These are phyloP conservation scores for Trametes punicea DNA, from an alignment of 768 basidiomycete species.

Conservation along the genomic window DNA sequence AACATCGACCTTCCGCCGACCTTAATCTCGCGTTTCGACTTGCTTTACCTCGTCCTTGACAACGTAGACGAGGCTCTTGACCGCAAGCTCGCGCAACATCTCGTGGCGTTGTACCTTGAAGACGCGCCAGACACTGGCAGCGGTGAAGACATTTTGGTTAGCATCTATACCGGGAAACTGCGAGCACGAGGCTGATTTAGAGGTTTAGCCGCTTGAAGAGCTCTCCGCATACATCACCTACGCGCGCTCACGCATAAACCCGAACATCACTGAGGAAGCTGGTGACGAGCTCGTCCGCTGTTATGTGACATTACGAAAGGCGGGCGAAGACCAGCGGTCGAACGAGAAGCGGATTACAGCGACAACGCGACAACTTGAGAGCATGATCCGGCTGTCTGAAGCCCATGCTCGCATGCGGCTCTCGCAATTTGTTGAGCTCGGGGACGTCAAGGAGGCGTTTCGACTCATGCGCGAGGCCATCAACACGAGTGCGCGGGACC, in stretches of 20 bases:
- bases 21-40: conserved; percentile 94
- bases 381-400: conserved; percentile 94
- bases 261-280: conserved; percentile 82
- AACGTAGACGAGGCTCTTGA: conserved; percentile 89
- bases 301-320: conserved; percentile 92
- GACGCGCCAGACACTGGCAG: conserved; percentile 68
- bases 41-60: conserved; percentile 94
- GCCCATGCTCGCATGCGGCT: conserved; percentile 97
- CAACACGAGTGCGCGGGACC: conserved; percentile 92
- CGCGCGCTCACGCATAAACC: conserved; percentile 81
- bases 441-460: conserved; percentile 87
- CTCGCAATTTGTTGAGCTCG: conserved; percentile 77
- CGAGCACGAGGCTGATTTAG: not conserved
- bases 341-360: conserved; percentile 96
- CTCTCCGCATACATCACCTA: conserved; percentile 95
- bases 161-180: conserved; percentile 24
- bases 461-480: conserved; percentile 97
- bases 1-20: conserved; percentile 99
- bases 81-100: conserved; percentile 83
- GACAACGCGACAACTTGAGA: conserved; percentile 95
- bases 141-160: conserved; percentile 72
- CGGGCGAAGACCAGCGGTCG: conserved; percentile 83
- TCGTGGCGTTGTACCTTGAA: conserved; percentile 92
- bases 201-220: conserved; percentile 74
- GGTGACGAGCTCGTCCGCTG: conserved; percentile 78